A percentile compares a stretch with the other conserved stretches of the same genome.
Evolutionary conservation across 805 yeast genomes (phyloP).

Genomic region (Starmerella gropengiesseri): DNA sequence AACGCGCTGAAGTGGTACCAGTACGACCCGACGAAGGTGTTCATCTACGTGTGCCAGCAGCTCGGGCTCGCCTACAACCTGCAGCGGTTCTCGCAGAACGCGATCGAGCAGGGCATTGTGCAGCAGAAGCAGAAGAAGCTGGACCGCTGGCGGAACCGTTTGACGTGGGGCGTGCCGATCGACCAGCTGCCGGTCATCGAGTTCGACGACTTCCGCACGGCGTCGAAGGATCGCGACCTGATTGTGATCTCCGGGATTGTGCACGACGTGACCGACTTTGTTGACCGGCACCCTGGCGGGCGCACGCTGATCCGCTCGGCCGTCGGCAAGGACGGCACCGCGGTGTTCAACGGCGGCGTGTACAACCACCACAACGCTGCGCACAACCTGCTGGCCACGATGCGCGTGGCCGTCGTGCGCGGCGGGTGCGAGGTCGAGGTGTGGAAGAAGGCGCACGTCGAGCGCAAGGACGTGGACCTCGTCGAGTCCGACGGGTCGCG

Average conservation of each 20-base stretch:
- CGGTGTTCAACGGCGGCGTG: slow-evolving; percentile 91
- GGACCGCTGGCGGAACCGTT: slow-evolving; percentile 61
- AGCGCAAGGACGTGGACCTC: slow-evolving; percentile 52
- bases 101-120: slow-evolving; percentile 59
- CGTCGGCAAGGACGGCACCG: slow-evolving; percentile 86
- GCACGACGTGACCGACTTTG: slow-evolving; percentile 85
- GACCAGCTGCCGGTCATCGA: slow-evolving; percentile 67
- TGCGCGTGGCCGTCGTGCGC: slow-evolving; percentile 81
- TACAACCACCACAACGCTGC: slow-evolving; percentile 91
- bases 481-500: slow-evolving; percentile 45
- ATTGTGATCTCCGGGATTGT: slow-evolving; percentile 84
- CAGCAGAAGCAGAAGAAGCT: slow-evolving; percentile 75
- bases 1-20: slow-evolving; percentile 60
- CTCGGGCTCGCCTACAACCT: slow-evolving; percentile 51
- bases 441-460: slow-evolving; percentile 63
- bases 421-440: slow-evolving; percentile 73
- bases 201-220: slow-evolving; percentile 42
- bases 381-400: slow-evolving; percentile 76
- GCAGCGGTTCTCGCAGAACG: slow-evolving; percentile 45
- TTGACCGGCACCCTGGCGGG: slow-evolving; percentile 93
- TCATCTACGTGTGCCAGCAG: slow-evolving; percentile 41
- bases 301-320: slow-evolving; percentile 64
- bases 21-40: slow-evolving; percentile 81
- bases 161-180: slow-evolving; percentile 92
- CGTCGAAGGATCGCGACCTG: slow-evolving; percentile 46